Base-by-base conservation (phyloP, 306 rosid genomes). In the Dryas drummondii region DNA sequence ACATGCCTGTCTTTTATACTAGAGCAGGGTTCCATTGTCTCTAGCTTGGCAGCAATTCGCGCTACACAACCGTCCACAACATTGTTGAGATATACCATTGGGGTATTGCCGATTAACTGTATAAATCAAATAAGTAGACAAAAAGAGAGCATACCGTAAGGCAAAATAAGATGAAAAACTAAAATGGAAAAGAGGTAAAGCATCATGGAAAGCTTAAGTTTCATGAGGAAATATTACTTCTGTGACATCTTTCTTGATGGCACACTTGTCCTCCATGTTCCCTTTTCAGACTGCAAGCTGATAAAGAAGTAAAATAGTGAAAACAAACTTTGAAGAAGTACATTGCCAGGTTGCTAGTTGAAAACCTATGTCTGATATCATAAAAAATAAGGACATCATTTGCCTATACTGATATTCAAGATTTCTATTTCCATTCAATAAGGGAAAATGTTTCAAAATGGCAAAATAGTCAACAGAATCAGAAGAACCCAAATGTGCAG, bases 1-100 rank as follows among this genome's bases (percentile, higher is more conserved):
- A 0, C 53, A 68, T 78, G 54, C 92, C 98, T 86, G 79, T 93
- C 94, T 81, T 90, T 93, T 13, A 88, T 88, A 71, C 96, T 90
- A 4, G 96, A 78, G 63, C 94, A 86, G 15, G 96, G 91, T 74
- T 90, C 86, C 96, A 90, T 84, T 50, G 75, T 76, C 81, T 93
- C 97, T 32, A 93, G 85, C 77, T 93, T 91, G 66, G 93, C 97
- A 70, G 93, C 97, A 44, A 93, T 86, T 48, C 79, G 81, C 16
- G 97, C 96, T 13, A 80, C 90, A 42, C 91, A 90, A 26, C 91
- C 94, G 5, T 88, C 97, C 68, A 83, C 90, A 26, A 93, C 82
- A 47, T 89, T 83, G 82, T 87, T 90, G 79, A 93, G 87, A 71
- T 82, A 89, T 9, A 87, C 94, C 87, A 87, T 79, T 27, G 98